Evolutionary conservation across 1,284 basidiomycete genomes (phyloP), one percentile per base, ranked within the genome.

Genomic region (Cutaneotrichosporon dermatis): DNA sequence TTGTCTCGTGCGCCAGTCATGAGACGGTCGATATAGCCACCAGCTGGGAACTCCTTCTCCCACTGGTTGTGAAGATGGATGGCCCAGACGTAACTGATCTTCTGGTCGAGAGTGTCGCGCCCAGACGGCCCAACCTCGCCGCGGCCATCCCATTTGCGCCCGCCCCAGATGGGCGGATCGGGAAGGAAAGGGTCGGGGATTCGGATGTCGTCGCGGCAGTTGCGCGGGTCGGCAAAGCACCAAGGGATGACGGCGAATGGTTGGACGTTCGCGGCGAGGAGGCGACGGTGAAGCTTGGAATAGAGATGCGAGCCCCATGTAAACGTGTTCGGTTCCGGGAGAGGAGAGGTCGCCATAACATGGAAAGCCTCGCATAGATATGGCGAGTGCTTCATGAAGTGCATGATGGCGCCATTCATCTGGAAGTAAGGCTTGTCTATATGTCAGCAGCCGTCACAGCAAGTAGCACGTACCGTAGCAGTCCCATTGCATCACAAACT

Each of bases 401-500:
- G 89, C 89, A 96, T 92, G 36, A 95, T 81, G 1, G 92, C 92
- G 58, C 92, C 93, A 71, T 97, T 96, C 60, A 95, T 84, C 1
- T 90, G 84, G 55, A 86, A 84, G 74, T 94, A 93, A 15, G 84
- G 80, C 80, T 95, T 94, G 79, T 91, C 89, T 90, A 73, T 5
- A 16, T 43, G 12, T 40, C 9, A 44, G 15, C 40, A 46, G 25
- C 8, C n/a, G 33, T 13, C 43, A n/a, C 4, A 50, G 35, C 12
- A 11, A 6, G 46, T 11, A 7, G 3, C 13, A 3, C 86, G 63
- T 72, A 92, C 91, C 90, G 72, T 93, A 94, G 74, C 92, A 96
- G 72, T 96, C 93, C 93, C 92, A 95, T 74, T 95, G 91, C 1
- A 88, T 92, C 13, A 96, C 89, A 75, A 92, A 97, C 76, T 97